phyloP scores from a whole-genome alignment of 2,329 filamentous ascomycete genomes.

The Fusarium guadeloupense region DNA sequence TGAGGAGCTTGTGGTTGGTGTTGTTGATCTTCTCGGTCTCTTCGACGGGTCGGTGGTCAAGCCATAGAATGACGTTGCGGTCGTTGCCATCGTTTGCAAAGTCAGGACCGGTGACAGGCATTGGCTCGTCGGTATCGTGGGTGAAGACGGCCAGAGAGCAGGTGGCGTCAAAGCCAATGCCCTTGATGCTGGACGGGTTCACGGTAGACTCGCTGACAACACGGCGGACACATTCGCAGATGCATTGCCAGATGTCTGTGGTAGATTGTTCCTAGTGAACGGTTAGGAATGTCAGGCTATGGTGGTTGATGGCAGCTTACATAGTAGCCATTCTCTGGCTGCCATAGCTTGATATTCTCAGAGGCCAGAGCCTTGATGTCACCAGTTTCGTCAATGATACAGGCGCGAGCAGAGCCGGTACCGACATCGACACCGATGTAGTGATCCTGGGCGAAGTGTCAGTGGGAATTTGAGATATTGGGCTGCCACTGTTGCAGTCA shows the following conservation, averaged over 20 bases:
- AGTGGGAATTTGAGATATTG: slow-evolving; percentile 14
- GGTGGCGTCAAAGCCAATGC: slow-evolving; percentile 98
- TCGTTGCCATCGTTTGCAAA: slow-evolving; percentile 81
- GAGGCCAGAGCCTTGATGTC: slow-evolving; percentile 83
- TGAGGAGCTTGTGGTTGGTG: slow-evolving; percentile 89
- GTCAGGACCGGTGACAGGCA: slow-evolving; percentile 87
- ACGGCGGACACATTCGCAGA: slow-evolving; percentile 86
- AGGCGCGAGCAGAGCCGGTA: slow-evolving; percentile 93
- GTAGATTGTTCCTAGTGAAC: slow-evolving; percentile 87
- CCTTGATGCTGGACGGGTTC: slow-evolving; percentile 78
- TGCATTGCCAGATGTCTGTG: slow-evolving; percentile 94
- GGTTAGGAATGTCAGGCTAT: slow-evolving; percentile 8
- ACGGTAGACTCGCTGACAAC: slow-evolving; percentile 85
- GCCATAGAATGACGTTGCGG: slow-evolving; percentile 96
- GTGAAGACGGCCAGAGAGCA: slow-evolving; percentile 94
- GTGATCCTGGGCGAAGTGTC: slow-evolving; percentile 56
- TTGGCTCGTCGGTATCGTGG: slow-evolving; percentile 87
- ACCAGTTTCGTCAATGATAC: slow-evolving; percentile 90
- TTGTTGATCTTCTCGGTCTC: slow-evolving; percentile 95
- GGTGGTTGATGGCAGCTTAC: slow-evolving; percentile 54
- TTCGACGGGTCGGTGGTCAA: slow-evolving; percentile 90
- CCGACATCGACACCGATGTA: slow-evolving; percentile 94
- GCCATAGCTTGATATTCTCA: slow-evolving; percentile 82
- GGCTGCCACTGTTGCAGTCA: slow-evolving; percentile 2
- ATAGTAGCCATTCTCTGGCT: slow-evolving; percentile 79